Percentiles rank a stretch among this genome's conserved stretches.
These are phyloP conservation scores for Paspalum notatum DNA, from an alignment of 176 grass and related monocot genomes.

Conservation along the genomic window DNA sequence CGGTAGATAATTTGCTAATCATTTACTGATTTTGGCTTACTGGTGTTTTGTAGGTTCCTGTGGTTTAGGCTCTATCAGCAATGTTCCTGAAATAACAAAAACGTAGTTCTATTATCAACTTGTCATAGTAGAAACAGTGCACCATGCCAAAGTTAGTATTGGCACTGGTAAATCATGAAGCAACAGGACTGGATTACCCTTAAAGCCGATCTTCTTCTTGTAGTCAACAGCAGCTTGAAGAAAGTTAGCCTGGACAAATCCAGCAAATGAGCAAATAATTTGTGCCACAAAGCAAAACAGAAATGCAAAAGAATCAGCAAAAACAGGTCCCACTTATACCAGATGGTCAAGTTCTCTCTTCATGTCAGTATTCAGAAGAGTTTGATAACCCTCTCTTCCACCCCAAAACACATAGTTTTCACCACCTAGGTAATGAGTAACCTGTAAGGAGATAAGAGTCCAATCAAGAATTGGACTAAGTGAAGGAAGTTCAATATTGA, in stretches of 20 bases:
- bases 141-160: neutral
- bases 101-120: neutral
- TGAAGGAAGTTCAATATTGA: neutral
- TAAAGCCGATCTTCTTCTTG: slow-evolving; percentile 96
- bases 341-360: slow-evolving; percentile 97
- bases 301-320: slow-evolving; percentile 10
- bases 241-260: slow-evolving; percentile 75
- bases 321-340: slow-evolving; percentile 41
- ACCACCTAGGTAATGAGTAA: slow-evolving; percentile 90
- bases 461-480: slow-evolving; percentile 31
- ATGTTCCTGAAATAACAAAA: slow-evolving; percentile 58
- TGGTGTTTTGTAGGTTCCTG: slow-evolving; percentile 99
- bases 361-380: slow-evolving; percentile 97
- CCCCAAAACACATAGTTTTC: slow-evolving; percentile 99
- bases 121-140: neutral
- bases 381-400: slow-evolving; percentile 93
- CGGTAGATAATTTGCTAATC: neutral
- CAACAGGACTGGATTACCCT: slow-evolving; percentile 51
- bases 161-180: slow-evolving; percentile 20
- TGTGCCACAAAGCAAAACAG: slow-evolving; percentile 1
- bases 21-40: slow-evolving; percentile 48
- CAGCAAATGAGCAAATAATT: slow-evolving; percentile 10
- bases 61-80: slow-evolving; percentile 96
- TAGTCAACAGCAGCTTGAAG: slow-evolving; percentile 89
- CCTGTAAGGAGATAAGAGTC: slow-evolving; percentile 43